phyloP scores from a whole-genome alignment of 2,329 filamentous ascomycete species.

The Phaeoacremonium minimum region DNA sequence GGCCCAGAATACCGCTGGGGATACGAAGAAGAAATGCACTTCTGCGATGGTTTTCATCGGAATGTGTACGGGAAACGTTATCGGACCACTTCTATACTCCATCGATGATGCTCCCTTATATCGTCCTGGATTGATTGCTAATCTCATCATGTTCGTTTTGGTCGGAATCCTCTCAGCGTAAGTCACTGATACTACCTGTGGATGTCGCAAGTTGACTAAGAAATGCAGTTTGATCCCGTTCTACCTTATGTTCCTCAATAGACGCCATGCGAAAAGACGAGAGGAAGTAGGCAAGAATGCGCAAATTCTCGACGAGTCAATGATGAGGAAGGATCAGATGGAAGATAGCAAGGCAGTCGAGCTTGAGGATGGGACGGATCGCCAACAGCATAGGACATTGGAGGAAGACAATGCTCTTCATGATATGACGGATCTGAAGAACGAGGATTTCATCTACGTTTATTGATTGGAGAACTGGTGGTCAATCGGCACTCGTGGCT shows the following conservation, averaged over 20 bases:
- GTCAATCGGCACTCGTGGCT: no score
- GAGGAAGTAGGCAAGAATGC: conserved; percentile 56
- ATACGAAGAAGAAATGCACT: conserved; percentile 65
- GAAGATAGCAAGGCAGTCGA: conserved; percentile 29
- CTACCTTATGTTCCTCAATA: conserved; percentile 51
- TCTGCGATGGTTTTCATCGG: conserved; percentile 63
- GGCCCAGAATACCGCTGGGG: conserved; percentile 60
- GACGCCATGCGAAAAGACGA: conserved; percentile 46
- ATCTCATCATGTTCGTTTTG: conserved; percentile 56
- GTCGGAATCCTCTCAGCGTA: conserved; percentile 45
- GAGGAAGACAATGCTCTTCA: conserved; percentile 37
- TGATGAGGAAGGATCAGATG: conserved; percentile 42
- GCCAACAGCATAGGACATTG: conserved; percentile 12
- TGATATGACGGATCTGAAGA: conserved; percentile 53
- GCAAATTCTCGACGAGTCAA: conserved; percentile 52
- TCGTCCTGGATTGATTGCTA: conserved; percentile 51
- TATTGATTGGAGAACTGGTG: conserved; percentile 24
- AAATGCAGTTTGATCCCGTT: conserved; percentile 25
- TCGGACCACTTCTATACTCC: conserved; percentile 62
- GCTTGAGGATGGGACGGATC: conserved; percentile 15
- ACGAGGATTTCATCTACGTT: conserved; percentile 60
- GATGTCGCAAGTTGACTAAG: background rate
- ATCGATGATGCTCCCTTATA: conserved; percentile 54
- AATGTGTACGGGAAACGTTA: conserved; percentile 61
- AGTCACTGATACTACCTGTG: no score